Conservation (phyloP, 306 rosid species). For the Amphicarpaea edgeworthii region DNA sequence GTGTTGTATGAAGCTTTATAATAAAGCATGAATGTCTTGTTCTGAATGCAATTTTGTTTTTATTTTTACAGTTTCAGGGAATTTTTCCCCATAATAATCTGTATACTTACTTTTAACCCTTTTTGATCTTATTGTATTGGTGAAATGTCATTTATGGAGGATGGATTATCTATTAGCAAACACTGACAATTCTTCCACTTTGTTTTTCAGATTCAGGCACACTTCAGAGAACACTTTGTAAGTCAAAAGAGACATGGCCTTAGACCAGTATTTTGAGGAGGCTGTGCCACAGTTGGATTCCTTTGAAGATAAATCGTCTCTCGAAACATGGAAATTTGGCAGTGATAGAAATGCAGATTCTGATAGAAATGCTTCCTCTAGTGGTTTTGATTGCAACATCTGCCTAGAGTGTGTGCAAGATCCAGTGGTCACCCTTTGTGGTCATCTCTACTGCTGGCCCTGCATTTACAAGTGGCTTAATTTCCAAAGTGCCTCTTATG, state of each 20-base stretch:
- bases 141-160: not conserved
- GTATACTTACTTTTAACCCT: not conserved
- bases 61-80: not conserved
- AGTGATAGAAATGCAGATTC: conserved; percentile 48
- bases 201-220: conserved; percentile 46
- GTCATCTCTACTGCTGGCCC: conserved; percentile 98
- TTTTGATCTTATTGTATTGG: not conserved
- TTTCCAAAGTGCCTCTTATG: conserved; percentile 45
- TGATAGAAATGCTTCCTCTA: conserved; percentile 52
- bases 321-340: conserved; percentile 52
- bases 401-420: conserved; percentile 82
- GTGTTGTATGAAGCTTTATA: conserved; percentile 18
- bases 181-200: not conserved
- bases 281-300: conserved; percentile 44
- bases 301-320: conserved; percentile 53
- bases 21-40: conserved; percentile 7
- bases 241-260: conserved; percentile 52
- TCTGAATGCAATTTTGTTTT: conserved; percentile 9
- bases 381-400: conserved; percentile 89
- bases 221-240: not conserved
- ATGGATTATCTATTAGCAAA: conserved; percentile 14
- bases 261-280: conserved; percentile 59
- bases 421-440: conserved; percentile 97
- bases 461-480: conserved; percentile 92
- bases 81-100: not conserved